These are phyloP conservation scores for Punica granatum DNA, from an alignment of 345 rosid genomes.

Conservation along the genomic window DNA sequence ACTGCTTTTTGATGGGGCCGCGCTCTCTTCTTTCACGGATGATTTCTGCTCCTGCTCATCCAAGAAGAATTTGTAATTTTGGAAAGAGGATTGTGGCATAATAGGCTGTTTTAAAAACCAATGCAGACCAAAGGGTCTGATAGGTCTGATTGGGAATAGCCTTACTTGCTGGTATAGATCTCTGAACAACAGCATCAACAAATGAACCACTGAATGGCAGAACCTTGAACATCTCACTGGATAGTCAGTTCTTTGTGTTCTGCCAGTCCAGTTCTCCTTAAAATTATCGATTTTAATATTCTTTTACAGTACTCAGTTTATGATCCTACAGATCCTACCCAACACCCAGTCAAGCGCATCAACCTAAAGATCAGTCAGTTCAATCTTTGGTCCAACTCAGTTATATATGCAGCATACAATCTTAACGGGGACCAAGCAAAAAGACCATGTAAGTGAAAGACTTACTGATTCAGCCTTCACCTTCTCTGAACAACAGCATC, in stretches of 20 bases:
- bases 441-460: constrained; percentile 4
- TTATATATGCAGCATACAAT: neutral
- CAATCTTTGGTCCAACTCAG: neutral
- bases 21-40: constrained; percentile 38
- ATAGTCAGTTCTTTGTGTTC: neutral
- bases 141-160: neutral
- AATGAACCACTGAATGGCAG: neutral
- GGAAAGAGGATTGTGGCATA: neutral
- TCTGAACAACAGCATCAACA: neutral
- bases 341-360: neutral
- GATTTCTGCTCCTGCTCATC: constrained; percentile 44
- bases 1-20: constrained; percentile 35
- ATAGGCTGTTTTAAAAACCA: neutral
- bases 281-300: neutral
- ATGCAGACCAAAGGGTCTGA: neutral
- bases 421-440: neutral
- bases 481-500: constrained; percentile 8
- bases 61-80: neutral
- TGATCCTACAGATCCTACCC: neutral
- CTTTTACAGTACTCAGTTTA: too few relatives aligned
- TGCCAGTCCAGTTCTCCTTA: neutral
- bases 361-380: neutral
- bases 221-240: neutral
- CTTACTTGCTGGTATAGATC: neutral
- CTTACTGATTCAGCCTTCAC: constrained; percentile 81